Evolutionary conservation across 2,329 filamentous ascomycete species (phyloP).

Genomic region (Tolypocladium nubicola): DNA sequence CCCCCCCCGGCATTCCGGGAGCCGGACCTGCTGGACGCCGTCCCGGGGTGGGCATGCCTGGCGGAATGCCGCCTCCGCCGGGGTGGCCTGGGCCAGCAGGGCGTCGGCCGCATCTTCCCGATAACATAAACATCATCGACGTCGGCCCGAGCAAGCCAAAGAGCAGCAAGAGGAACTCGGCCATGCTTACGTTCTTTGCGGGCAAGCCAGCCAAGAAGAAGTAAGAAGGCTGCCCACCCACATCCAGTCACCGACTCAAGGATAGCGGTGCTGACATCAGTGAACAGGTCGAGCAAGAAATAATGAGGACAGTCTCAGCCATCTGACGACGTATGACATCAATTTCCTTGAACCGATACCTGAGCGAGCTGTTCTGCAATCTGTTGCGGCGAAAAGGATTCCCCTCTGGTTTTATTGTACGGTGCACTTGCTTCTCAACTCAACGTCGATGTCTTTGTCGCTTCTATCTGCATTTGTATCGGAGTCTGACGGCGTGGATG

Average conservation of each 20-base stretch:
- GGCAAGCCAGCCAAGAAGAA: conserved; percentile 12
- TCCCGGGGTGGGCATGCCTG: conserved; percentile 1
- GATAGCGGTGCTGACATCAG: background rate
- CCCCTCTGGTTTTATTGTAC: background rate
- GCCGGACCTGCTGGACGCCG: conserved; percentile 1
- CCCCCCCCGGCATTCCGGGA: conserved; percentile 1
- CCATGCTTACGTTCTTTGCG: conserved; percentile 10
- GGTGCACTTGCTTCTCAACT: background rate
- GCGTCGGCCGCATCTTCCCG: conserved; percentile 1
- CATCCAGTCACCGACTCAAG: background rate
- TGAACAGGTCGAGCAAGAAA: conserved; percentile 8
- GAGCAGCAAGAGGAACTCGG: conserved; percentile 6
- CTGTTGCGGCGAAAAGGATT: conserved; percentile 1
- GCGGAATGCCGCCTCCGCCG: conserved; percentile 5
- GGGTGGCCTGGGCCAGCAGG: conserved; percentile 3
- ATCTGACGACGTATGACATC: conserved; percentile 5
- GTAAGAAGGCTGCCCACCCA: conserved; percentile 3
- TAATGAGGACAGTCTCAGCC: background rate
- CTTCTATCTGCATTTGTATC: conserved; percentile 5
- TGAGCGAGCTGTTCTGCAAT: conserved; percentile 6
- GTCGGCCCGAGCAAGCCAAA: conserved; percentile 5
- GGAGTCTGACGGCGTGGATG: conserved; percentile 14
- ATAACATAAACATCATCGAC: conserved; percentile 7
- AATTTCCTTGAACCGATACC: conserved; percentile 5
- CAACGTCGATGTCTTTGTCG: background rate